Base-by-base conservation (phyloP, 371 early-diverging fungal genomes). In the Gilbertella persicaria region DNA sequence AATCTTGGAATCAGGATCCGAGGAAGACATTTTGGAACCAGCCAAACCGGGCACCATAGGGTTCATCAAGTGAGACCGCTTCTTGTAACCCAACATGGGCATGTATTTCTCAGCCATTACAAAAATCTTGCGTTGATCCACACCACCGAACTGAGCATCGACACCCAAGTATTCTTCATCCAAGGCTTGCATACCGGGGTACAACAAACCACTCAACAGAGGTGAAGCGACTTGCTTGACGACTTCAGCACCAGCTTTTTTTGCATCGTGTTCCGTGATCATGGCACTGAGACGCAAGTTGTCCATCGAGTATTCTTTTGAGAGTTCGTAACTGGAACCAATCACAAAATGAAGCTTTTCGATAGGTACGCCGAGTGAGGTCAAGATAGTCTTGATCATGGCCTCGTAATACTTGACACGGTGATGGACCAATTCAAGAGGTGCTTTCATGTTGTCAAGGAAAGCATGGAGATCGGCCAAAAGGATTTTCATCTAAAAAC, bases 111-210 rank as follows among this genome's bases (percentile, higher is more conserved):
- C 96, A 35, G 99, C 99, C 76, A 95, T 89, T 2, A 92, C 91
- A 69, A 99, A 99, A 67, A 99, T 99, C 88, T 99, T 99, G 72
- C 99, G 91, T 81, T 99, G 99, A 75, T 99, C 99, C 10, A 97
- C 92, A 58, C 99, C 99, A 45, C 99, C 99, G 76, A 99, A 99
- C 79, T 99, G 99, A 20, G 92, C 95, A 76, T 99, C 99, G 26
- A 96, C 97, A 25, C 86, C 80, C 35, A 99, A 83, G 80, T 98
- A 96, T 79, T 99, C 96, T 80, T 99, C 99, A 73, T 99, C 99
- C 59, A 99, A 78, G 26, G 99, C 99, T 78, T 99, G 99, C 89
- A 99, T 91, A 37, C 94, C 90, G 1, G 99, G 99, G 84, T 99
- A 99, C 56, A 99, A 80, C 46, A 99, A 82, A 46, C 94, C 97